Base-by-base conservation (phyloP, 441 rosid species). In the Oxalis stricta region DNA sequence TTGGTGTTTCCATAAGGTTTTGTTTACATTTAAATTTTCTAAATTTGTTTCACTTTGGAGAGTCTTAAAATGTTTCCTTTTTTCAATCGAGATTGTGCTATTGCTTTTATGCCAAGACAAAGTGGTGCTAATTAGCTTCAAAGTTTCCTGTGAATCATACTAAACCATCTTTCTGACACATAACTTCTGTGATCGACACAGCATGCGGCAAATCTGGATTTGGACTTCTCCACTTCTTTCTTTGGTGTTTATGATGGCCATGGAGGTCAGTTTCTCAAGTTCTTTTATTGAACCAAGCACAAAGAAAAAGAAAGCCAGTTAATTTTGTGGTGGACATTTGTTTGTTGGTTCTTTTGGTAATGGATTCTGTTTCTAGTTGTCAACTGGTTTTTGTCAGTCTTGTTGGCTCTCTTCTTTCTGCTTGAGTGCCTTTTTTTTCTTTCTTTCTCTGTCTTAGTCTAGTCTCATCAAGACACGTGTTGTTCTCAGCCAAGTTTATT, bases 221-320 rank as follows among this genome's bases (percentile, higher is more conserved):
- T 78, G 57, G 85, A 74, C 57, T 29, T 33, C 44, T 60, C 60
- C n/a, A 69, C 75, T 3, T 74, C 82, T 5, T 77, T 74, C 63
- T 77, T 77, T 48, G 85, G 79, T 46, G 85, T 77, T 46, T 77
- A 77, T 40, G 85, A 77, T 56, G 85, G 85, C 11, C 85, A 77
- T 52, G 85, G 85, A 56, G 85, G 85, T 74, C 18, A 74, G 58
- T 12, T 41, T 15, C 18, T n/a, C n/a, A 22, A 46, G 18, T 46
- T 52, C 38, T 33, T 17, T 39, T 4, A 21, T 32, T 45, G 19
- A 4, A 3, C 28, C 10, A 6, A 26, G 22, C 33, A 11, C 18
- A 11, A 10, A 18, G 5, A 37, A 36, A 31, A 15, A 2, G 23
- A 3, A 1, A 32, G 14, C 22, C 17, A 48, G 6, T 48, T 10